Base-by-base conservation (phyloP, 1,284 basidiomycete species). In the Trametes versicolor region DNA sequence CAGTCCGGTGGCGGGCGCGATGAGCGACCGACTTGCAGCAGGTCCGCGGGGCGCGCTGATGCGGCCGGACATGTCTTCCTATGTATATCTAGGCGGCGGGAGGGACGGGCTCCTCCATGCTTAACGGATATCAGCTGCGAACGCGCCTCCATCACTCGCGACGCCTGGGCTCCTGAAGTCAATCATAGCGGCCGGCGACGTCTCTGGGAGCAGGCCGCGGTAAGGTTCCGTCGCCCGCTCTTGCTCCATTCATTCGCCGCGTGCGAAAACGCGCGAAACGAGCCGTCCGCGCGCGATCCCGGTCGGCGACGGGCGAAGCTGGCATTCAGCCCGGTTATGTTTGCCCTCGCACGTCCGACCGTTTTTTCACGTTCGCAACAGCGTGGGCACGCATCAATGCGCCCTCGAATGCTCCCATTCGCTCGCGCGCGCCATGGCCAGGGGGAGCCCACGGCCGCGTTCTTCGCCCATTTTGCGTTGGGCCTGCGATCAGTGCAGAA, bases 91-190 rank as follows among this genome's bases (percentile, higher is more conserved):
- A 39, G 37, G 15, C 15, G 37, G 37, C 37, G 37, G 29, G 32
- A 32, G 37, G 29, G 32, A 32, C 2, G 32, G 50, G 34, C 29
- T 25, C n/a, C 17, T 21, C 34, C 29, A 50, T 58, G 48, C 57
- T 58, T 50, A 50, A 58, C 57, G 57, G 57, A 58, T 50, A 58
- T 58, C 57, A 58, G 19, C 37, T 37, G 47, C 36, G 47, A 50
- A 27, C 19, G 29, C 25, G 25, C 36, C 23, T 19, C 51, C 52
- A 54, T 54, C 34, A 41, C 36, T 37, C 49, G 19, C 19, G 21
- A 32, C 50, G 34, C 15, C 41, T 43, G 41, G 41, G 17, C 41
- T 43, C 41, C 4, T 43, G 21, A 58, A 58, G 57, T 49, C 25
- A 27, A 58, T 58, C 47, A 58, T 36, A 29, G n/a, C n/a, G 55